Evolutionary conservation across 73 alveolate genomes (phyloP), one percentile per base, ranked within the genome.

Genomic region (Uronychia binucleata): DNA sequence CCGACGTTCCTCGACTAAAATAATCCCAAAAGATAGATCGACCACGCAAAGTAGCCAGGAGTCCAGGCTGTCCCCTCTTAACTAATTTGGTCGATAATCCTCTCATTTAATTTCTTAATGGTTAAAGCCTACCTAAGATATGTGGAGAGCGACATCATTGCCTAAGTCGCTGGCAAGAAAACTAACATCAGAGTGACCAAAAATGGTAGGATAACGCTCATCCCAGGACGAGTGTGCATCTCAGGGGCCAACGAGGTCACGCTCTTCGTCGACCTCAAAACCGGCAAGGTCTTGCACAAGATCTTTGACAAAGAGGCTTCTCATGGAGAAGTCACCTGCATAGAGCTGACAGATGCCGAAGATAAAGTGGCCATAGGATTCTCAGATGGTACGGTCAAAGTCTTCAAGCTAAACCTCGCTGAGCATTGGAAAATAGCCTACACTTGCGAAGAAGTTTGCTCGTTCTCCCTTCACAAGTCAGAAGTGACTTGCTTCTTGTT

Each of bases 401-500:
- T 87, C 31, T 91, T 32, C 30, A 75, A 31, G 30, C n/a, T 77
- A 1, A 58, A 79, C 81, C 26, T 30, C n/a, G 8, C 27, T 1
- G 13, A 28, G 1, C 25, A 74, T 26, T 29, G 77, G 0, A 30
- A 25, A 27, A 28, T 34, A 26, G 77, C 34, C 27, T 13, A 30
- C 1, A 76, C 31, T 75, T 29, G 34, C 27, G 85, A 85, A 77
- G 59, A 82, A 74, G 11, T 74, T 27, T 87, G 88, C 81, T 35
- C 27, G n/a, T 91, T 82, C 82, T 35, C 79, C 14, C 78, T 95
- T 80, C 99, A 96, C 78, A 95, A 93, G 86, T 92, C 95, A 81
- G 96, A 94, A 30, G 93, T 96, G 58, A 80, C 97, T 0, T 81
- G 95, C 33, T 82, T 96, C 25, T 80, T 74, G 34, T 94, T 92